A percentile compares a stretch with the other conserved stretches of the same genome.
phyloP scores from a whole-genome alignment of 805 yeast species.

The Starmerella asiatica region DNA sequence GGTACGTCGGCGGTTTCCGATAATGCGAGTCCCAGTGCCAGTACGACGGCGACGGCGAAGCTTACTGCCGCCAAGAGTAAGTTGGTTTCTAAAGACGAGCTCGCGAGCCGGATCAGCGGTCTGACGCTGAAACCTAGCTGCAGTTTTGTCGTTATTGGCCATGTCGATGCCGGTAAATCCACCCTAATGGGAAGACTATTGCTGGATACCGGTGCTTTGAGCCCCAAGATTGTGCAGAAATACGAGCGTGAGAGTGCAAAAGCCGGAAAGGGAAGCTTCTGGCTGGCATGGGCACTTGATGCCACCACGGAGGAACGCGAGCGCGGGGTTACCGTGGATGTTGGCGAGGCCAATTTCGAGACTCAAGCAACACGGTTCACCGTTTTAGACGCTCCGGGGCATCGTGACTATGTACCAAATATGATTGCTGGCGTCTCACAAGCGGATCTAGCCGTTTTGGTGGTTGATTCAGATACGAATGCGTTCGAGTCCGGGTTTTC shows the following conservation, averaged over 20 bases:
- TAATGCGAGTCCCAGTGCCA: constrained; percentile 1
- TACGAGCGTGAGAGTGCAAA: constrained; percentile 50
- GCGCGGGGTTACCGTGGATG: constrained; percentile 69
- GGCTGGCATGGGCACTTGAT: constrained; percentile 77
- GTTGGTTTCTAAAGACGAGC: constrained; percentile 2
- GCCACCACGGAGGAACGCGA: constrained; percentile 62
- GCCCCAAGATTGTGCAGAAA: constrained; percentile 48
- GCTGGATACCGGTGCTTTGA: constrained; percentile 54
- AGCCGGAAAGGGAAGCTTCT: constrained; percentile 64
- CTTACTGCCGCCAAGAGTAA: neutral
- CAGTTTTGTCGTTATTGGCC: constrained; percentile 66
- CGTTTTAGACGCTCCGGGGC: constrained; percentile 78
- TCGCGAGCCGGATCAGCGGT: constrained; percentile 42
- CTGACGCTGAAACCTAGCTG: constrained; percentile 13
- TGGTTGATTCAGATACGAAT: constrained; percentile 50
- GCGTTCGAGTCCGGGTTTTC: constrained; percentile 61
- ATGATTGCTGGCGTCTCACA: constrained; percentile 75
- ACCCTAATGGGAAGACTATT: constrained; percentile 64
- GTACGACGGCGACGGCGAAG: neutral
- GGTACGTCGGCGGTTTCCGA: neutral
- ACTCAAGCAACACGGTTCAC: constrained; percentile 44
- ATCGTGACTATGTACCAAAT: constrained; percentile 68
- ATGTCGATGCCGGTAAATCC: constrained; percentile 76
- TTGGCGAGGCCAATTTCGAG: constrained; percentile 54
- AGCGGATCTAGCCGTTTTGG: constrained; percentile 62